Evolutionary conservation across 495 filamentous ascomycete genomes (phyloP).

Genomic region (Mycothermus thermophilus): DNA sequence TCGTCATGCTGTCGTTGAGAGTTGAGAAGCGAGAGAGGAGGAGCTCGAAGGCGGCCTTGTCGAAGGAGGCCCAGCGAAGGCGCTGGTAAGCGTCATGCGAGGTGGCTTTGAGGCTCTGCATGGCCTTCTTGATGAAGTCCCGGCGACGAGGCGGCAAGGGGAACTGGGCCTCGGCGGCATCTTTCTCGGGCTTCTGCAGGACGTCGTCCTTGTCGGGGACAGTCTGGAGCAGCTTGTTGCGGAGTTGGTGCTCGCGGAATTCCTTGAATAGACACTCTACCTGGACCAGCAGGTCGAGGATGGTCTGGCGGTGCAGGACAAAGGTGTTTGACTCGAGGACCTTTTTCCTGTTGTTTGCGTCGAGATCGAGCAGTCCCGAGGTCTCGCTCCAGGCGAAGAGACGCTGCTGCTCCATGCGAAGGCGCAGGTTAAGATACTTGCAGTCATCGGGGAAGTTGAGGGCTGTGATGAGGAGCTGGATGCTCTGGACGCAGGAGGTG

Average conservation of each 20-base stretch:
- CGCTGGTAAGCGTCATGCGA: slow-evolving; percentile 18
- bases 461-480: slow-evolving; percentile 31
- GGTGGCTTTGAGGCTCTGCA: slow-evolving; percentile 18
- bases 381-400: slow-evolving; percentile 36
- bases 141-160: slow-evolving; percentile 19
- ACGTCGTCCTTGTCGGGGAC: slow-evolving; percentile 15
- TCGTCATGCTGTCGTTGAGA: slow-evolving; percentile 34
- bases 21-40: slow-evolving; percentile 25
- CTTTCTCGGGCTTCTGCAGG: slow-evolving; percentile 23
- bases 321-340: slow-evolving; percentile 31
- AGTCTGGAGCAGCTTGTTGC: slow-evolving; percentile 19
- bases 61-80: slow-evolving; percentile 29
- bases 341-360: slow-evolving; percentile 18
- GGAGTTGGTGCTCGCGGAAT: slow-evolving; percentile 28
- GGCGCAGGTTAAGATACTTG: slow-evolving; percentile 28
- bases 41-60: slow-evolving; percentile 30
- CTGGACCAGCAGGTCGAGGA: slow-evolving; percentile 31
- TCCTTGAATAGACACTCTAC: slow-evolving; percentile 32
- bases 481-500: slow-evolving; percentile 29
- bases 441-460: slow-evolving; percentile 28
- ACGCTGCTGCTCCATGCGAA: slow-evolving; percentile 34
- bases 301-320: slow-evolving; percentile 28
- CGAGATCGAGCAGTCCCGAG: slow-evolving; percentile 27
- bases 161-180: slow-evolving; percentile 25
- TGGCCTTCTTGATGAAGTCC: slow-evolving; percentile 30